Conservation (phyloP, 306 rosid genomes). For the Spatholobus suberectus region DNA sequence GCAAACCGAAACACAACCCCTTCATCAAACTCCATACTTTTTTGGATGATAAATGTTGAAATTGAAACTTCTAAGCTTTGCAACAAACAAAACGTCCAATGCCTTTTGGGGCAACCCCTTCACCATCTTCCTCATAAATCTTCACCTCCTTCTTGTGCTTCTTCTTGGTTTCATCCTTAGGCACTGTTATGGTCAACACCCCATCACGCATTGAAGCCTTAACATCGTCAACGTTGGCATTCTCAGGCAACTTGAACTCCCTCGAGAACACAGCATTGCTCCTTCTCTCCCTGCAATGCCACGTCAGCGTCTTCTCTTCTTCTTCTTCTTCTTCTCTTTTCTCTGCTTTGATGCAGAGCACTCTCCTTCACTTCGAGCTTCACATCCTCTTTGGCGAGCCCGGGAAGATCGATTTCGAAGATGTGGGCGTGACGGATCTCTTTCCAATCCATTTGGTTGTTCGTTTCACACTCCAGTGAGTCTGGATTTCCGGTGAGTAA, state of each 20-base stretch:
- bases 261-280: conserved; percentile 42
- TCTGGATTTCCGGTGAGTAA: conserved; percentile 31
- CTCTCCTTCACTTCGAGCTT: conserved; percentile 55
- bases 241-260: conserved; percentile 66
- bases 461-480: no score
- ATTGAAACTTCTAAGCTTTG: conserved; percentile 48
- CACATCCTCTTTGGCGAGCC: conserved; percentile 61
- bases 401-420: conserved; percentile 65
- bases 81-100: conserved; percentile 66
- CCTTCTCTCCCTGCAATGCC: conserved; percentile 70
- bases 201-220: conserved; percentile 66
- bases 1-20: no score
- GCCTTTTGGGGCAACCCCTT: conserved; percentile 47
- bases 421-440: conserved; percentile 55
- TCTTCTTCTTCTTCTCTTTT: conserved; percentile 39
- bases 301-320: conserved; percentile 38
- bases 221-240: conserved; percentile 56
- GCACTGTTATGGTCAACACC: no score
- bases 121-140: conserved; percentile 43
- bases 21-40: no score
- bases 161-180: no score
- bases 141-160: no score
- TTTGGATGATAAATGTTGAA: not conserved
- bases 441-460: conserved; percentile 67
- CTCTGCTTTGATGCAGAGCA: conserved; percentile 56